phyloP scores from a whole-genome alignment of 345 rosid genomes.

The Carallia brachiata region DNA sequence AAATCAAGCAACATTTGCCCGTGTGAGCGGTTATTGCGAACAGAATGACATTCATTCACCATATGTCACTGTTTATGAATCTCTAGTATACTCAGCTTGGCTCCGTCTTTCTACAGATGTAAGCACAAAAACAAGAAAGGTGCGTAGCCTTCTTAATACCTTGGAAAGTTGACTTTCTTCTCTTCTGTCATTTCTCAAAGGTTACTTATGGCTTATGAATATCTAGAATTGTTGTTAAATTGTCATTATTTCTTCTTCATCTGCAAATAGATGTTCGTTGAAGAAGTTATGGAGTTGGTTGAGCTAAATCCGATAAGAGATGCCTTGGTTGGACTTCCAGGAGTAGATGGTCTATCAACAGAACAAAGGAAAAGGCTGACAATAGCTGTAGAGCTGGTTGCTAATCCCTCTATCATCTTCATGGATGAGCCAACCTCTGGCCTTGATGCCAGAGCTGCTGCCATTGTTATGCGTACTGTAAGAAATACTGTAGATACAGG shows the following conservation, averaged over 20 bases:
- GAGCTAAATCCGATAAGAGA: conserved; percentile 72
- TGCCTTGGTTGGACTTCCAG: conserved; percentile 88
- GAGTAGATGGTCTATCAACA: conserved; percentile 77
- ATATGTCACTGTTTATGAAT: conserved; percentile 80
- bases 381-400: conserved; percentile 91
- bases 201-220: too few relatives aligned
- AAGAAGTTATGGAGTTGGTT: conserved; percentile 90
- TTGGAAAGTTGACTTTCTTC: too few relatives aligned
- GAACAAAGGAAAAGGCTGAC: conserved; percentile 94
- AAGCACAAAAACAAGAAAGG: conserved; percentile 58
- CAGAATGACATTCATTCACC: conserved; percentile 95
- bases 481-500: conserved; percentile 94
- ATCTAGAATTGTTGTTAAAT: neutral
- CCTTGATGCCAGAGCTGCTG: conserved; percentile 95
- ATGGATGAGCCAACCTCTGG: conserved; percentile 98
- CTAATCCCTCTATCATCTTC: conserved; percentile 90
- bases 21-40: conserved; percentile 83
- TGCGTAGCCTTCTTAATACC: conserved; percentile 11
- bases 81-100: conserved; percentile 86
- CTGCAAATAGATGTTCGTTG: conserved; percentile 67
- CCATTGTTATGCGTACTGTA: conserved; percentile 92
- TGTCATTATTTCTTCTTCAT: neutral
- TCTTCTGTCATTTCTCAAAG: too few relatives aligned
- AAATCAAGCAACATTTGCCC: conserved; percentile 89
- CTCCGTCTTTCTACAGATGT: conserved; percentile 74